Evolutionary conservation across 805 yeast genomes (phyloP).

Genomic region (Lipomyces mesembrius): DNA sequence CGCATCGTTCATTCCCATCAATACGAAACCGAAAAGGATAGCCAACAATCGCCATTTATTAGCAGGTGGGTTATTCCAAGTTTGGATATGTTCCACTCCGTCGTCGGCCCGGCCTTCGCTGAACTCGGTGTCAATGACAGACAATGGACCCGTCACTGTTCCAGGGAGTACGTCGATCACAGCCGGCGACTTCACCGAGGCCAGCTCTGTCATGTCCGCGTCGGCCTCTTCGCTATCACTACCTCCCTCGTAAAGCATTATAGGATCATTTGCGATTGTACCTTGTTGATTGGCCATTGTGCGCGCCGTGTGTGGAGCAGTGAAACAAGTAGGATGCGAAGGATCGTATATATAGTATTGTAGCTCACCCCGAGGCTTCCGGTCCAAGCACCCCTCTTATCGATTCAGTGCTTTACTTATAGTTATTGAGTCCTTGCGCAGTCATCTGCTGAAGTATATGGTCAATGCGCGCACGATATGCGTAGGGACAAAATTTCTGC

Average conservation of each 20-base stretch:
- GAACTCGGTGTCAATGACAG: constrained; percentile 10
- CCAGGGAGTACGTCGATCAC: not conserved
- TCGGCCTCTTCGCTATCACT: not conserved
- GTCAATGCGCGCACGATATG: no score
- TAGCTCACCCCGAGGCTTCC: no score
- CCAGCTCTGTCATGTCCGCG: constrained; percentile 1
- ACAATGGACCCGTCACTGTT: not conserved
- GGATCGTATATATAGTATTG: not conserved
- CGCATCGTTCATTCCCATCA: constrained; percentile 50
- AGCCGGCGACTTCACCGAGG: not conserved
- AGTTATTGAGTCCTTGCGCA: no score
- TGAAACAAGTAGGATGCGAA: not conserved
- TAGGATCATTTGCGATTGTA: not conserved
- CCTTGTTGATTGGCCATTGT: not conserved
- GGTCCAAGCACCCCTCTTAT: no score
- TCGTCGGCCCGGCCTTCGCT: not conserved
- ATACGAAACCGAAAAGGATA: constrained; percentile 29
- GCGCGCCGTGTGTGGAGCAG: not conserved
- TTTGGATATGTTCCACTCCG: constrained; percentile 12
- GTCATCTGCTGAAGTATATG: no score
- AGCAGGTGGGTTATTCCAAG: constrained; percentile 26
- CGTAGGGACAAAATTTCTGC: no score
- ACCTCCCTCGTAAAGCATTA: not conserved
- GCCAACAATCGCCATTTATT: constrained; percentile 19
- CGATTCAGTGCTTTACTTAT: no score